phyloP scores from a whole-genome alignment of 805 yeast species.

The Barnettozyma californica region DNA sequence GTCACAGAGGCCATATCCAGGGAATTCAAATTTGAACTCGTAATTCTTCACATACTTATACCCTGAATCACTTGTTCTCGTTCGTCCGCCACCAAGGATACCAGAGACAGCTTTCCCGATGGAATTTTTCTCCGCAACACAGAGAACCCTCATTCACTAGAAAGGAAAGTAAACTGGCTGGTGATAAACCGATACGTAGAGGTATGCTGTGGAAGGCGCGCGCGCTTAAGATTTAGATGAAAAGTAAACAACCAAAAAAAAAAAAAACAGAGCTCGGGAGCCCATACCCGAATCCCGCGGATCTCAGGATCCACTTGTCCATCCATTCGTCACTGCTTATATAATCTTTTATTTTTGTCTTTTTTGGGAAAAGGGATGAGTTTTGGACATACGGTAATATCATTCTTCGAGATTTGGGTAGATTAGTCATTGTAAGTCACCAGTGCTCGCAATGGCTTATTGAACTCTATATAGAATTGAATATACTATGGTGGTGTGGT shows the following conservation, averaged over 20 bases:
- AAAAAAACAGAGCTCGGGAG: too few relatives aligned
- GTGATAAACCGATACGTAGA: not conserved
- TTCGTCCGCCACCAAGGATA: constrained; percentile 71
- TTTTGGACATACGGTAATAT: too few relatives aligned
- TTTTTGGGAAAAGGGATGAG: too few relatives aligned
- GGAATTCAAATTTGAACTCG: constrained; percentile 66
- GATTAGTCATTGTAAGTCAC: too few relatives aligned
- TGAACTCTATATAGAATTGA: too few relatives aligned
- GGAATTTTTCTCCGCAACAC: constrained; percentile 97
- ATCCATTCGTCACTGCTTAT: too few relatives aligned
- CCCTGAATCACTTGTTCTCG: constrained; percentile 40
- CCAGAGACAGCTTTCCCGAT: constrained; percentile 80
- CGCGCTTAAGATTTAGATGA: not conserved
- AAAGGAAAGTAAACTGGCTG: not conserved
- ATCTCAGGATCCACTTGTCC: too few relatives aligned
- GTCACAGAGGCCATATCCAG: constrained; percentile 54
- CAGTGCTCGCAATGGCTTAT: too few relatives aligned
- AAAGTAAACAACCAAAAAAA: not conserved
- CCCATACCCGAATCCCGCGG: too few relatives aligned
- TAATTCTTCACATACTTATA: constrained; percentile 72
- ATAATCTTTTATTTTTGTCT: too few relatives aligned
- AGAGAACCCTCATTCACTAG: constrained; percentile 60
- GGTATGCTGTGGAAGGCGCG: not conserved
- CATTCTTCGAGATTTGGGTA: too few relatives aligned
- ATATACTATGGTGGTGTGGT: too few relatives aligned